Conservation (phyloP, 2,329 filamentous ascomycete genomes). For the Epichloe uncinata region DNA sequence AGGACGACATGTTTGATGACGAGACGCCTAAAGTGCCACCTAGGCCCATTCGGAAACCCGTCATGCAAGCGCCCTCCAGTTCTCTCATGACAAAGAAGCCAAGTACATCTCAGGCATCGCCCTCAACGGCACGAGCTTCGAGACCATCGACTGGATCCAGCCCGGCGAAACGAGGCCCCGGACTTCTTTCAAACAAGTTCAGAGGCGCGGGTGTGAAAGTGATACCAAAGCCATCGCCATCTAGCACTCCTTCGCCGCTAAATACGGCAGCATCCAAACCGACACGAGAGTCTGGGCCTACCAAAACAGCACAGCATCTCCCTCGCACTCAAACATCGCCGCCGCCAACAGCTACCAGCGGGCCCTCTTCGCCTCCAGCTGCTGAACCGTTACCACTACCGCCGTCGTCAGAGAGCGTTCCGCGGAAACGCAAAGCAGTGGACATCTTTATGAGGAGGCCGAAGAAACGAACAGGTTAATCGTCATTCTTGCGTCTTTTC, state of each 20-base stretch:
- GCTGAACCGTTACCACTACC: neutral
- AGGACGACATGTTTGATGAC: constrained; percentile 7
- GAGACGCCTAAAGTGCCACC: neutral
- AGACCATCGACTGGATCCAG: neutral
- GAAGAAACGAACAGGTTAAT: constrained; percentile 21
- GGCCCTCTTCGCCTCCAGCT: neutral
- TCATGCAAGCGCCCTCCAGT: neutral
- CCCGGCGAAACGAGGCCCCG: neutral
- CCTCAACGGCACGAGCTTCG: neutral
- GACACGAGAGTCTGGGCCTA: neutral
- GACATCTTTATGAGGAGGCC: constrained; percentile 37
- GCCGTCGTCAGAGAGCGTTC: neutral
- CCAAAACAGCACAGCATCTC: neutral
- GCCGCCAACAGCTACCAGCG: neutral
- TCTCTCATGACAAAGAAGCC: neutral
- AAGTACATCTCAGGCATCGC: neutral
- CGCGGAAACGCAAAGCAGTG: constrained; percentile 31
- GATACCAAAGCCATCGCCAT: neutral
- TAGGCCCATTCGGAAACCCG: constrained; percentile 5
- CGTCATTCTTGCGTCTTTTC: neutral
- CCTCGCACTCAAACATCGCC: neutral
- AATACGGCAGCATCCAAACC: neutral
- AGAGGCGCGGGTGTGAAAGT: neutral
- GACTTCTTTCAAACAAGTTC: constrained; percentile 8
- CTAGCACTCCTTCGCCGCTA: neutral